Conservation (phyloP, 2,329 filamentous ascomycete genomes). For the Trichoderma sp. region DNA sequence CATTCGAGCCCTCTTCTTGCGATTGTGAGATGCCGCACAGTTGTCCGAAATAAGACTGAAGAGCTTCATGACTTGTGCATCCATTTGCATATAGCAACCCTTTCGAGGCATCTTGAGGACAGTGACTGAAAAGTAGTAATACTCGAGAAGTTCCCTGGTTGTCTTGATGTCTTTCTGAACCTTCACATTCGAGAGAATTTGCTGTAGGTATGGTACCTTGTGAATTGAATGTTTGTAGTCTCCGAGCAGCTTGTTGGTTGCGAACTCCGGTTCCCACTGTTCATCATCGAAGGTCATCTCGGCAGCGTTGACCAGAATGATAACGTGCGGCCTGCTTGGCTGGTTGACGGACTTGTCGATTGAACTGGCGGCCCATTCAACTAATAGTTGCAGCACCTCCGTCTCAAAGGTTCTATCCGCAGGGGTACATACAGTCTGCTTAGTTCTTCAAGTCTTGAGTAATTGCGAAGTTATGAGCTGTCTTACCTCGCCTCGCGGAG, state of each 20-base stretch:
- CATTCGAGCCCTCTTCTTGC: neutral
- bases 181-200: neutral
- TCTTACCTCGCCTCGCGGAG: slow-evolving; percentile 8
- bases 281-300: neutral
- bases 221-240: neutral
- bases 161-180: neutral
- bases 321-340: neutral
- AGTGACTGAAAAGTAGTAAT: neutral
- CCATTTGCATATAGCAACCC: neutral
- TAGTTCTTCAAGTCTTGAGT: too few relatives aligned
- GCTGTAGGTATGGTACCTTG: neutral
- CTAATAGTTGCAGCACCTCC: neutral
- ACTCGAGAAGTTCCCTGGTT: neutral
- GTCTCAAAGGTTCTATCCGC: neutral
- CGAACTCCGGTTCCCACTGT: neutral
- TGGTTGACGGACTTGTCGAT: neutral
- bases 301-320: neutral
- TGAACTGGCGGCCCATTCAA: neutral
- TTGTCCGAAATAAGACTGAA: neutral
- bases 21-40: neutral
- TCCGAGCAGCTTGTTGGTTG: neutral
- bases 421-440: too few relatives aligned
- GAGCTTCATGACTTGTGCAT: neutral
- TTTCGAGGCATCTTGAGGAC: neutral
- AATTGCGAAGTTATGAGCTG: too few relatives aligned